Base-by-base conservation (phyloP, 2,329 filamentous ascomycete species). In the Clonostachys solani region DNA sequence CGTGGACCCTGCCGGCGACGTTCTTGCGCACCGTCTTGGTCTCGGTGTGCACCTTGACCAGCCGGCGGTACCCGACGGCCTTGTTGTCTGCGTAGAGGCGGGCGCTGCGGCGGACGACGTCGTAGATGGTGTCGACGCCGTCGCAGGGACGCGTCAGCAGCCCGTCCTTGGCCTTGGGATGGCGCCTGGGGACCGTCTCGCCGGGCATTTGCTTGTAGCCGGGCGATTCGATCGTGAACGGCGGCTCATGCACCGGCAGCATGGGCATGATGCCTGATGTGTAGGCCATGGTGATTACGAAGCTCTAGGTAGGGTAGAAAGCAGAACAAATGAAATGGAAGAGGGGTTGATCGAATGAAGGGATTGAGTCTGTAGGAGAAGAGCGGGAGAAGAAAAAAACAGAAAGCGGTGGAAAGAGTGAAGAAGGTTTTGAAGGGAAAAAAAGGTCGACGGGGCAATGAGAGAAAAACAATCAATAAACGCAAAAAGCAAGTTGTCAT, bases 11-110 rank as follows among this genome's bases (percentile, higher is more conserved):
- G 56, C 91, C 91, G 60, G 95, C 88, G 49, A 95, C 74, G 44
- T 89, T 77, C 79, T 95, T 96, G 77, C 91, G 87, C 56, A 96
- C 74, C 78, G 90, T 92, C 75, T 92, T 95, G 56, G 80, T 85
- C 75, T 96, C 91, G 58, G 81, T 81, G 68, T 95, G 90, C 43
- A 85, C 81, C 66, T 85, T 77, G 67, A 96, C 67, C 48, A 95
- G 77, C 64, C 80, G 85, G 53, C 91, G 84, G 59, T 77, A 78
- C 55, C 87, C 91, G 51, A 89, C 74, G 50, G 83, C 84, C 49
- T 79, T 76, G 59, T 83, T 76, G 60, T 83, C 78, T 50, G 78
- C 77, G 60, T 81, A 84, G 50, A 78, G 67, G 46, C 73, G 74
- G 40, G 86, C 85, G 56, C 84, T 84, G 57, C 83, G 79, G 60